Base-by-base conservation (phyloP, 2,329 filamentous ascomycete genomes). In the Exutisphaerella laricina region DNA sequence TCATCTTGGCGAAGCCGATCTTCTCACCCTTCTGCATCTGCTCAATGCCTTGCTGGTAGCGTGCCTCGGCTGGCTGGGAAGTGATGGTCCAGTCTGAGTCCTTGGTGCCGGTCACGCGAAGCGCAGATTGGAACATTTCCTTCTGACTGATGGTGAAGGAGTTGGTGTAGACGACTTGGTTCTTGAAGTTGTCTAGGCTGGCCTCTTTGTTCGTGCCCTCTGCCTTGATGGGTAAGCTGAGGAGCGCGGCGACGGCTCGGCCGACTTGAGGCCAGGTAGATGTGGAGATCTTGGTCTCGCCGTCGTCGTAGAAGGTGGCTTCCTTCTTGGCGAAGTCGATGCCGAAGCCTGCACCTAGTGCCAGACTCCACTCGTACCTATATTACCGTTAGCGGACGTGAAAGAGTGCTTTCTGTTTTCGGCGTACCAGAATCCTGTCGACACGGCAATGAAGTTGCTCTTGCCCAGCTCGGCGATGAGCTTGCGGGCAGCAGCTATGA, bases 121-220 rank as follows among this genome's bases (percentile, higher is more conserved):
- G 70, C 12, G 81, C 61, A 10, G 72, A 73, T 28, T 74, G 72
- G 43, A 85, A 70, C 66, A 85, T 84, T 8, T 85, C 80, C 5
- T 70, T 69, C 59, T 85, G 82, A 43, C 63, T 77, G 46, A 79
- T 51, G 9, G 63, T 57, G 63, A 82, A 84, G 49, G 74, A 79
- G 5, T 66, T 68, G 7, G 81, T 52, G 52, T 70, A 76, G 2
- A 81, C 55, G 0, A 52, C 49, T 36, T 69, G 68, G 58, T 80
- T 77, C 2, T 65, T 61, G 50, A 66, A 78, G 6, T 6, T 26
- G 58, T 41, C 35, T 12, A 56, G 48, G n/a, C n/a, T n/a, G n/a
- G n/a, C n/a, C n/a, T n/a, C n/a, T 12, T 26, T 26, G 6, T 26
- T 12, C 6, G 23, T 26, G 10, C n/a, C 3, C 22, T 16, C 6